These are phyloP conservation scores for Lanmaoa rubissima DNA, from an alignment of 768 basidiomycete genomes.

Conservation along the genomic window DNA sequence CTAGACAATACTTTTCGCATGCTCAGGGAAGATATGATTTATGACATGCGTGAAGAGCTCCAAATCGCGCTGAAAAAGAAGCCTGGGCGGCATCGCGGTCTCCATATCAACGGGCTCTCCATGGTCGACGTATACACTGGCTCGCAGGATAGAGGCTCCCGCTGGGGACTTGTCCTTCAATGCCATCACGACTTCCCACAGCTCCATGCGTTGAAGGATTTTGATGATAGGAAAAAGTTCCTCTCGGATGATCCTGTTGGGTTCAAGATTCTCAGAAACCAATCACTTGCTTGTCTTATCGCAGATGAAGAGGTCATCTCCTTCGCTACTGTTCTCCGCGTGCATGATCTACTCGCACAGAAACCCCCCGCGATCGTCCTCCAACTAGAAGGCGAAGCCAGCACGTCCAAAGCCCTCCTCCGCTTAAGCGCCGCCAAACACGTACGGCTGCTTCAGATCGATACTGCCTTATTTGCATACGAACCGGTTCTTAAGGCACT, in stretches of 20 bases:
- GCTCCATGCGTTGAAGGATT: constrained; percentile 27
- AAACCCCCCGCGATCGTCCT: constrained; percentile 52
- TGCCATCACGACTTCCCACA: constrained; percentile 39
- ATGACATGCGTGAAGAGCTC: constrained; percentile 58
- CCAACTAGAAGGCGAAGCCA: constrained; percentile 48
- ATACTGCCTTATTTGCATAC: constrained; percentile 62
- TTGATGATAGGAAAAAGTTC: constrained; percentile 39
- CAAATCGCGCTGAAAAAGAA: constrained; percentile 43
- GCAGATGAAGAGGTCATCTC: constrained; percentile 47
- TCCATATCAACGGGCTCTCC: constrained; percentile 38
- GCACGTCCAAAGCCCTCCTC: constrained; percentile 40
- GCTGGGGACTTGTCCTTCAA: constrained; percentile 44
- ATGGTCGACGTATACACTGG: constrained; percentile 40
- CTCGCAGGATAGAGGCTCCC: constrained; percentile 27
- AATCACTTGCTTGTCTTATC: constrained; percentile 54
- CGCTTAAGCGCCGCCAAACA: constrained; percentile 36
- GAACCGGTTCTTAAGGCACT: constrained; percentile 60
- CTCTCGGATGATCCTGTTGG: constrained; percentile 35
- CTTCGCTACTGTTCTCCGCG: constrained; percentile 55
- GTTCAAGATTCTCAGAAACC: constrained; percentile 47
- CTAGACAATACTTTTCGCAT: constrained; percentile 68
- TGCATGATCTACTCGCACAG: constrained; percentile 49
- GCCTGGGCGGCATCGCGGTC: constrained; percentile 40
- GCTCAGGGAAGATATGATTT: constrained; percentile 62
- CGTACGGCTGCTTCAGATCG: constrained; percentile 53